Percentiles rank a stretch among this genome's conserved stretches.
phyloP scores from a whole-genome alignment of 2,329 filamentous ascomycete species.

The Plenodomus tracheiphilus region DNA sequence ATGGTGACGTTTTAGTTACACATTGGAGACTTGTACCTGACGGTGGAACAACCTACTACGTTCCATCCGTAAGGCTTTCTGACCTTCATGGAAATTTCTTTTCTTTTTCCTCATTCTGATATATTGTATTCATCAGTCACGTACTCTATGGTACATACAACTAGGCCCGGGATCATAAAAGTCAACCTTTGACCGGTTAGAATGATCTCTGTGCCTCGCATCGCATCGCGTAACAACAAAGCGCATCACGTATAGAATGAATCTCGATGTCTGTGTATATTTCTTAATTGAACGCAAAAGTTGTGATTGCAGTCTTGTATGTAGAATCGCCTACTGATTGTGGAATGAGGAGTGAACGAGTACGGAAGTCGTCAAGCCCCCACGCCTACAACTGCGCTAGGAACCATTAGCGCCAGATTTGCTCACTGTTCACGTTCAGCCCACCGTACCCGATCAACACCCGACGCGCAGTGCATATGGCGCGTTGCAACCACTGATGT shows the following conservation, averaged over 20 bases:
- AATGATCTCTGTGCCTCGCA: too few species aligned
- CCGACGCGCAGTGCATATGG: constrained; percentile 14
- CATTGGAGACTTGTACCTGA: neutral
- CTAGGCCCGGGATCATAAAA: too few species aligned
- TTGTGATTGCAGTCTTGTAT: neutral
- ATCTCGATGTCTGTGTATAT: too few species aligned
- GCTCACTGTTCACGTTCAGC: constrained; percentile 9
- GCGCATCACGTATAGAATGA: too few species aligned
- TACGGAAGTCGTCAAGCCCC: neutral
- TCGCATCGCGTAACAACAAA: too few species aligned
- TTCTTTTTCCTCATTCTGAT: neutral
- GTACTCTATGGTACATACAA: too few species aligned
- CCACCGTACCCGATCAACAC: constrained; percentile 15
- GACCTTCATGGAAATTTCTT: neutral
- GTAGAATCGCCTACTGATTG: neutral
- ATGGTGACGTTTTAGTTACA: neutral
- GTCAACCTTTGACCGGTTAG: too few species aligned
- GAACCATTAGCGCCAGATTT: constrained; percentile 6
- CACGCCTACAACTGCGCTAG: neutral
- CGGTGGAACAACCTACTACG: neutral
- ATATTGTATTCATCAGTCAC: too few species aligned
- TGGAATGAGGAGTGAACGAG: neutral
- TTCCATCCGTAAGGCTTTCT: neutral
- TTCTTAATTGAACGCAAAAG: too few species aligned
- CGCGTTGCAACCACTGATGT: constrained; percentile 35